Evolutionary conservation across 2,329 filamentous ascomycete species (phyloP), one percentile per base, ranked within the genome.

Genomic region (Colletotrichum coccodes): DNA sequence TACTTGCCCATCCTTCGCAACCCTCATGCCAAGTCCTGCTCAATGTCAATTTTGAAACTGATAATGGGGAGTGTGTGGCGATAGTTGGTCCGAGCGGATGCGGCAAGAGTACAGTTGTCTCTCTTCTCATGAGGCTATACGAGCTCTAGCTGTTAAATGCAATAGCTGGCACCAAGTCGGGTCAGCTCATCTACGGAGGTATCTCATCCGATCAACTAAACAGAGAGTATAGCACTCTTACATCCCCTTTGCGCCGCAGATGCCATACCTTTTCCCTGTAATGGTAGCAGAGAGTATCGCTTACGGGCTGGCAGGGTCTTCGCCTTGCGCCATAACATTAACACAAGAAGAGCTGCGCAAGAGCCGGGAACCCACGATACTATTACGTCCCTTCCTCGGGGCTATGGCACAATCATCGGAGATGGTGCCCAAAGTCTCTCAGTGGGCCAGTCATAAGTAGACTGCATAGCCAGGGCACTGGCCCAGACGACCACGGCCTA

Each of bases 101-200:
- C n/a, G 95, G 96, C 1, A 98, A 99, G 80, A 95, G 92, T 16
- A 98, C 95, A 0, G 85, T 98, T 40, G 86, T 92, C 0, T 88
- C 92, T 0, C 81, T 98, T 0, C 83, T 98, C 0, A 81, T 97
- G 4, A 89, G 91, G 1, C 84, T 98, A 0, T 94, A 96, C 72
- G 72, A 78, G 2, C 84, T 86, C 0, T 36, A 64, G 47, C 34
- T 16, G 23, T 21, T n/a, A 21, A 21, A n/a, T 40, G 11, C 34
- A 28, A 7, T 21, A 40, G 21, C 18, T 14, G 21, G 52, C 7
- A n/a, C 21, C 34, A 26, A 28, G 8, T n/a, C 52, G 8, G 14
- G 34, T 21, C 14, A 56, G 34, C 52, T 56, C 16, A 40, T 34
- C 1, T 56, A 28, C n/a, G 34, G 23, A 28, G 23, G 16, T 12